phyloP scores from a whole-genome alignment of 352 stramenopile genomes.

The Phytophthora pisi region DNA sequence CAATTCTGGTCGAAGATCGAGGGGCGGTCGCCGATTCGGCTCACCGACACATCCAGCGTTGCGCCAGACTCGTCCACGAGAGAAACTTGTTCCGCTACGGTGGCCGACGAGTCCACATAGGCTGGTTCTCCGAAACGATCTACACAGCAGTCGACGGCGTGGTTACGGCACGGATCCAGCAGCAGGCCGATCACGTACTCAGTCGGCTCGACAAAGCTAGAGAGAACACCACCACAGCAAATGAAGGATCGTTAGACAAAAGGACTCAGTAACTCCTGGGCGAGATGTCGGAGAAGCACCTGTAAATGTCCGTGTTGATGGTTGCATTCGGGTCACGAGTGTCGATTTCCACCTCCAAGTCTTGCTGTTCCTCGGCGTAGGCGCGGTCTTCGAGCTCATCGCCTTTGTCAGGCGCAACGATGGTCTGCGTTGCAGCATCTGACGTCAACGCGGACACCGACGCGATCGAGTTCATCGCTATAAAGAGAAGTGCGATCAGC shows the following conservation, averaged over 20 bases:
- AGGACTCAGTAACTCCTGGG: neutral
- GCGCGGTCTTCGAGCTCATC: conserved; percentile 68
- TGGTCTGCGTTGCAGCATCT: conserved; percentile 46
- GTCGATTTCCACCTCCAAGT: conserved; percentile 47
- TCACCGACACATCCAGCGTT: conserved; percentile 60
- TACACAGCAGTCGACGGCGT: conserved; percentile 65
- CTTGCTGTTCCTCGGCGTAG: conserved; percentile 49
- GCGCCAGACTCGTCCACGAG: conserved; percentile 73
- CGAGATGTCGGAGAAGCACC: conserved; percentile 23
- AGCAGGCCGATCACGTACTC: conserved; percentile 84
- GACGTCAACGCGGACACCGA: conserved; percentile 8
- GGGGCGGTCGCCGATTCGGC: conserved; percentile 69
- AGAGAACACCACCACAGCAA: neutral
- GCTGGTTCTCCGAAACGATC: conserved; percentile 84
- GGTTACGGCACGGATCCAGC: conserved; percentile 77
- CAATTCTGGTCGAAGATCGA: conserved; percentile 77
- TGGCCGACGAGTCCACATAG: conserved; percentile 28
- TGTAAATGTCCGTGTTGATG: conserved; percentile 79
- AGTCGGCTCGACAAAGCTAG: conserved; percentile 54
- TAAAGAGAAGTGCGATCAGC: conserved; percentile 8
- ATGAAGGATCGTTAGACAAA: neutral
- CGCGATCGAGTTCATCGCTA: neutral
- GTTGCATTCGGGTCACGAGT: conserved; percentile 42
- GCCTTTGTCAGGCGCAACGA: conserved; percentile 70
- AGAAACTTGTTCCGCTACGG: conserved; percentile 58